phyloP scores from a whole-genome alignment of 202 grass and related monocot species.

The Bolboschoenoplectus hybrid region DNA sequence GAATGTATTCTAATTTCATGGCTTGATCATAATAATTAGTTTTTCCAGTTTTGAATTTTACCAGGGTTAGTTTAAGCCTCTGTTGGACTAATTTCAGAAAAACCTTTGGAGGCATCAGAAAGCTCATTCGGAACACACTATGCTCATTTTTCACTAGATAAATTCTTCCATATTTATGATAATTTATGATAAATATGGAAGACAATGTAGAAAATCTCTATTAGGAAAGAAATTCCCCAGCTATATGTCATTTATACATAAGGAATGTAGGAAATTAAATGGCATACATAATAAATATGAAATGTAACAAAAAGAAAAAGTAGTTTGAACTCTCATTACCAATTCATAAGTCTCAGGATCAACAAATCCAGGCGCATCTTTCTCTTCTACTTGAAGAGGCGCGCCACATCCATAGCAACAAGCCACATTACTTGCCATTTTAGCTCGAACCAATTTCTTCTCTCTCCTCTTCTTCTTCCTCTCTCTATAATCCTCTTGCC shows the following conservation, averaged over 20 bases:
- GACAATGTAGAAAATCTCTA: background rate
- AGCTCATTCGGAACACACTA: background rate
- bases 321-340: conserved; percentile 43
- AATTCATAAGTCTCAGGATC: conserved; percentile 63
- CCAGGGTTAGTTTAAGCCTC: background rate
- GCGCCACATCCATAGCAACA: conserved; percentile 94
- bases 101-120: background rate
- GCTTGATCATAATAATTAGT: background rate
- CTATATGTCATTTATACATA: background rate
- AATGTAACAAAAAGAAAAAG: background rate
- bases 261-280: conserved; percentile 19
- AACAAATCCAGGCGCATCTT: conserved; percentile 70
- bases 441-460: conserved; percentile 49
- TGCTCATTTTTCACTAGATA: background rate
- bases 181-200: background rate
- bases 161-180: background rate
- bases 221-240: background rate
- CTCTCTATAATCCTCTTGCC: conserved; percentile 46
- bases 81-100: conserved; percentile 1
- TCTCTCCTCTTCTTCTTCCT: conserved; percentile 50
- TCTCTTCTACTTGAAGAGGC: conserved; percentile 70
- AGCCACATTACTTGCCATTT: conserved; percentile 46
- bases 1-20: conserved; percentile 11
- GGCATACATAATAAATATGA: background rate
- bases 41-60: background rate